phyloP scores from a whole-genome alignment of 1,139 yeast species.

The Yamadazyma friedrichii region DNA sequence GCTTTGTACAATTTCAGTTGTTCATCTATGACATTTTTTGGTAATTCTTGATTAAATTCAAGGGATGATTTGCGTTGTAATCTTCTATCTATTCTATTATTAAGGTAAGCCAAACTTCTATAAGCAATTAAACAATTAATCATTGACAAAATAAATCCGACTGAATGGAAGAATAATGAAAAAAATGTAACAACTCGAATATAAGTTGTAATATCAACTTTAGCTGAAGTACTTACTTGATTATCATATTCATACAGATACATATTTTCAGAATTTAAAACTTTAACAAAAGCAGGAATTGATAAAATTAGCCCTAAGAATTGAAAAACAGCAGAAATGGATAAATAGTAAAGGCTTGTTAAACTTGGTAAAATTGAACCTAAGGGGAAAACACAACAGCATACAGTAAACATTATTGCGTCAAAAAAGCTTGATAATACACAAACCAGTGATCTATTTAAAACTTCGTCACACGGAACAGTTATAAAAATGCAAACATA shows the following conservation, averaged over 20 bases:
- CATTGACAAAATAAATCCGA: constrained; percentile 14
- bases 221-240: constrained; percentile 10
- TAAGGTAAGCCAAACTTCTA: constrained; percentile 18
- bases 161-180: constrained; percentile 14
- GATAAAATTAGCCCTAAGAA: constrained; percentile 20
- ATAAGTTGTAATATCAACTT: constrained; percentile 26
- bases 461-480: constrained; percentile 44
- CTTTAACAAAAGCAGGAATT: constrained; percentile 19
- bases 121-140: constrained; percentile 13
- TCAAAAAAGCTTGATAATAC: constrained; percentile 28
- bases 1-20: constrained; percentile 2
- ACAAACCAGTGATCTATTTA: constrained; percentile 35
- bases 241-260: constrained; percentile 24
- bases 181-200: constrained; percentile 17
- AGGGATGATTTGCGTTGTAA: constrained; percentile 5
- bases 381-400: constrained; percentile 17
- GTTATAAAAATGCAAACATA: constrained; percentile 38
- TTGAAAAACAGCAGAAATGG: constrained; percentile 22
- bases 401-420: constrained; percentile 26
- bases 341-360: constrained; percentile 20
- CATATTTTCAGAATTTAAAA: constrained; percentile 25
- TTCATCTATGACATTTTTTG: not conserved
- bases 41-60: constrained; percentile 7
- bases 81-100: constrained; percentile 21
- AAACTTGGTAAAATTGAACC: constrained; percentile 17